phyloP scores from a whole-genome alignment of 2,329 filamentous ascomycete species.

The Septoria petroselini region DNA sequence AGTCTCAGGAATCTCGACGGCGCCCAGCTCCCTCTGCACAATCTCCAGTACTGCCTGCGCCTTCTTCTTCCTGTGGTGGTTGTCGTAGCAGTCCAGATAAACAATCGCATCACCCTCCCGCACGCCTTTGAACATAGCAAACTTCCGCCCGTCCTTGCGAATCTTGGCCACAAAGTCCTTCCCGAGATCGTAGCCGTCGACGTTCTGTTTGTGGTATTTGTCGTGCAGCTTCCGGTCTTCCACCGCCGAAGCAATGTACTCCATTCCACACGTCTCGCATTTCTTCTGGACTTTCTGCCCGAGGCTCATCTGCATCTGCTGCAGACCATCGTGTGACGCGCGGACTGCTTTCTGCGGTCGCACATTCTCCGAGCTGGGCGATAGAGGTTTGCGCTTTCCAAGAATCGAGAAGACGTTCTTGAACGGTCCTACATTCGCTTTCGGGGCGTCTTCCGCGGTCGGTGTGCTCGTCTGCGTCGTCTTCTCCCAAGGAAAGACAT shows the following conservation, averaged over 20 bases:
- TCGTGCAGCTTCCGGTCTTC: slow-evolving; percentile 63
- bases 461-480: slow-evolving; percentile 6
- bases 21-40: slow-evolving; percentile 61
- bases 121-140: slow-evolving; percentile 21
- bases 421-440: slow-evolving; percentile 18
- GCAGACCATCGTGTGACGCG: slow-evolving; percentile 43
- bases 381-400: slow-evolving; percentile 34
- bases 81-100: slow-evolving; percentile 56
- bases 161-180: slow-evolving; percentile 53
- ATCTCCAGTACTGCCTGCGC: slow-evolving; percentile 56
- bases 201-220: slow-evolving; percentile 62
- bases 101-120: slow-evolving; percentile 51
- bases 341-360: slow-evolving; percentile 30
- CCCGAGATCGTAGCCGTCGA: slow-evolving; percentile 59
- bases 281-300: slow-evolving; percentile 55
- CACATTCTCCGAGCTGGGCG: slow-evolving; percentile 36
- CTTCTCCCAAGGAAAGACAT: slow-evolving; percentile 40
- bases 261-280: slow-evolving; percentile 63
- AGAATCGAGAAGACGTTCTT: slow-evolving; percentile 37
- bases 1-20: slow-evolving; percentile 57
- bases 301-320: slow-evolving; percentile 61
- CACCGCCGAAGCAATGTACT: slow-evolving; percentile 60
- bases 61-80: slow-evolving; percentile 52
- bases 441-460: slow-evolving; percentile 31
- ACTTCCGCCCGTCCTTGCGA: not conserved